Percentiles rank a stretch among this genome's conserved stretches.
These are phyloP conservation scores for Przewalskia tangutica DNA, from an alignment of 257 asterid species.

Conservation along the genomic window DNA sequence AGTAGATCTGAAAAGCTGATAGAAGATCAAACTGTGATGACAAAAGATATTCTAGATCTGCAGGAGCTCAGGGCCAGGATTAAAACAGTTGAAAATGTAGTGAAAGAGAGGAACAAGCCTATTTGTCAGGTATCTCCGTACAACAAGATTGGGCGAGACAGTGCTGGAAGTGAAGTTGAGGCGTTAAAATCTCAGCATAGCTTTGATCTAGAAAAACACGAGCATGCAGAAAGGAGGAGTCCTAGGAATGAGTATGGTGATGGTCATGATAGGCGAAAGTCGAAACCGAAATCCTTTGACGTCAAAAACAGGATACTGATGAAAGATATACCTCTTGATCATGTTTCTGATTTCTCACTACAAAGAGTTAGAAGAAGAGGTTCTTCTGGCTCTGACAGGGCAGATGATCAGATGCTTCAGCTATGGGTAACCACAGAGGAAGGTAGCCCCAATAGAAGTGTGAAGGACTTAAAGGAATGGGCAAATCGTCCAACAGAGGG, in stretches of 20 bases:
- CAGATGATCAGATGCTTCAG: conserved; percentile 70
- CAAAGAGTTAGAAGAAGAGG: conserved; percentile 17
- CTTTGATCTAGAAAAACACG: conserved; percentile 24
- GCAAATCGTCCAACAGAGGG: conserved; percentile 23
- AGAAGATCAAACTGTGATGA: conserved; percentile 23
- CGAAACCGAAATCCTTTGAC: conserved; percentile 31
- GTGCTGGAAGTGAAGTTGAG: conserved; percentile 22
- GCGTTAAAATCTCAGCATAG: conserved; percentile 29
- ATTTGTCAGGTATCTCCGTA: background rate
- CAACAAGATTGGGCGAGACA: conserved; percentile 17
- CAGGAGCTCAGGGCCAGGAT: conserved; percentile 47
- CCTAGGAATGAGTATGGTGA: conserved; percentile 14
- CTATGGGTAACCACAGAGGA: conserved; percentile 62
- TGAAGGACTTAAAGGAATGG: conserved; percentile 30
- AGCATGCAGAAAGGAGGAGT: conserved; percentile 14
- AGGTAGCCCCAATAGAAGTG: conserved; percentile 19
- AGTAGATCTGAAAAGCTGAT: background rate
- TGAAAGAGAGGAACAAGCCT: conserved; percentile 36
- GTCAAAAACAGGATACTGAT: conserved; percentile 31
- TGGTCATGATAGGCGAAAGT: conserved; percentile 31
- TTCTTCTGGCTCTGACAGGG: conserved; percentile 17
- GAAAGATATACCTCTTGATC: conserved; percentile 90
- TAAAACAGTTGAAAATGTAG: conserved; percentile 39
- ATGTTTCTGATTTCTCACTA: conserved; percentile 33
- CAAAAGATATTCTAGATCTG: conserved; percentile 28